Percentiles rank a stretch among this genome's conserved stretches.
Conservation (phyloP, 495 filamentous ascomycete genomes). For the Hypoxylon subgilvum region DNA sequence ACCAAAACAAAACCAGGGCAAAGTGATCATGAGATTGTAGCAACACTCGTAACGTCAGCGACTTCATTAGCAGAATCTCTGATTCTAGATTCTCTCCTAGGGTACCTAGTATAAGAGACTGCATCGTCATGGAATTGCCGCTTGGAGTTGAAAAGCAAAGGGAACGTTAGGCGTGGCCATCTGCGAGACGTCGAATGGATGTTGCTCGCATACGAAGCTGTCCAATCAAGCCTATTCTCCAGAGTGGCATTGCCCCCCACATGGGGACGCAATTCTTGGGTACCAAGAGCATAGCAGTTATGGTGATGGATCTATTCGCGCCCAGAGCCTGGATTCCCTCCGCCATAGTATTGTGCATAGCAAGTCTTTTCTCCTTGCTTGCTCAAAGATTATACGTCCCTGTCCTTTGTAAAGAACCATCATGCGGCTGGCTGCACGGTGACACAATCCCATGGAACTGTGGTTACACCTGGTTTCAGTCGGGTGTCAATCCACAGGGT, state of each 20-base stretch:
- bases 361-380: too few relatives aligned
- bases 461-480: constrained; percentile 20
- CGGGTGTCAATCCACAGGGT: constrained; percentile 14
- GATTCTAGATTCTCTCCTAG: neutral
- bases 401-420: constrained; percentile 4
- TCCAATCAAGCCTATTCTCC: constrained; percentile 10
- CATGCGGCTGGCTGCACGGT: constrained; percentile 15
- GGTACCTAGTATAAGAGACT: neutral
- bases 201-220: constrained; percentile 3
- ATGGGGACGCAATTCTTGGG: constrained; percentile 10
- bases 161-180: neutral
- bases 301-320: constrained; percentile 7
- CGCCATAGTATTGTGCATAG: neutral
- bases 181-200: constrained; percentile 6
- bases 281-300: neutral
- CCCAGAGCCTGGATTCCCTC: constrained; percentile 1
- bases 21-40: neutral
- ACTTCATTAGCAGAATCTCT: neutral
- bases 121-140: too few relatives aligned
- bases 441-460: constrained; percentile 31
- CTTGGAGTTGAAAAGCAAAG: too few relatives aligned
- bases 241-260: constrained; percentile 16
- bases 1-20: too few relatives aligned
- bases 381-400: constrained; percentile 3
- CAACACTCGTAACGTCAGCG: neutral